Evolutionary conservation across 257 asterid genomes (phyloP).

Genomic region (Solanum sitiens): DNA sequence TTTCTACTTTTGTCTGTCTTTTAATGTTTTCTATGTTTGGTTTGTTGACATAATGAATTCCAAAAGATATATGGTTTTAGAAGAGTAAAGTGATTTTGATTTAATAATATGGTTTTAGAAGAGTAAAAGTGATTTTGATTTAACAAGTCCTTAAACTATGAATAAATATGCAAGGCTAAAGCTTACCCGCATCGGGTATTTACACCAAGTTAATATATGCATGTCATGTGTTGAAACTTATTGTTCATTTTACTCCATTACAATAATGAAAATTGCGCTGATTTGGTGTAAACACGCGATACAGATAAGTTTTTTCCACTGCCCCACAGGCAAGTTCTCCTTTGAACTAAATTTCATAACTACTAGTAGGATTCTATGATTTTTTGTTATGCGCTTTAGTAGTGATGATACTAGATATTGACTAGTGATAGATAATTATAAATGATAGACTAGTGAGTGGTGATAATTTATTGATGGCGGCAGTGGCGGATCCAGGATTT

Average conservation of each 20-base stretch:
- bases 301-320: fast-evolving
- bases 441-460: not conserved
- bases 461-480: not conserved
- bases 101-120: not conserved
- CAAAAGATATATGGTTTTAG: too few relatives aligned
- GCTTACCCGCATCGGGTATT: fast-evolving
- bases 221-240: too few relatives aligned
- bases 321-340: not conserved
- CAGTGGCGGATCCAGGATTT: too few relatives aligned
- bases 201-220: too few relatives aligned
- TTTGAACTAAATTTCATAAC: not conserved
- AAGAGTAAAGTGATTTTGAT: not conserved
- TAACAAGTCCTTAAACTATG: not conserved
- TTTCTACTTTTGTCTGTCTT: not conserved
- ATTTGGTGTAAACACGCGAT: too few relatives aligned
- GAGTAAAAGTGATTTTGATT: not conserved
- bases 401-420: not conserved
- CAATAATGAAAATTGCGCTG: too few relatives aligned
- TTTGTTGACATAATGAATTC: not conserved
- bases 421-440: not conserved
- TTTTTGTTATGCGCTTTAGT: not conserved
- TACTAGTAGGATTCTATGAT: not conserved
- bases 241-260: too few relatives aligned
- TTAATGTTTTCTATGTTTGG: not conserved
- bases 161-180: not conserved